Percentiles rank a stretch among this genome's conserved stretches.
These are phyloP conservation scores for Wickerhamomyces bisporus DNA, from an alignment of 805 yeast genomes.

Conservation along the genomic window DNA sequence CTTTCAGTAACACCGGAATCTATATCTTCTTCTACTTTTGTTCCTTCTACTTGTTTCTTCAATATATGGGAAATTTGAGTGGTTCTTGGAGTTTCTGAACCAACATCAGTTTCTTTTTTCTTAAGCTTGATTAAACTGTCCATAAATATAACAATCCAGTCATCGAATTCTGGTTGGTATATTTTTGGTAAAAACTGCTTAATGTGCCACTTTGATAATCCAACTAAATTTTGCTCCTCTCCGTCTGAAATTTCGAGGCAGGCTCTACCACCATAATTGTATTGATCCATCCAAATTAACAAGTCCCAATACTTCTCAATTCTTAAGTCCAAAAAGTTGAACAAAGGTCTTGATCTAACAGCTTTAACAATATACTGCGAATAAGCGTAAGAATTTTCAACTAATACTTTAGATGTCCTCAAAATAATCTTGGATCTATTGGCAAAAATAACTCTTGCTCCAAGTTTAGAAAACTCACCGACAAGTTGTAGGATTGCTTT, in stretches of 20 bases:
- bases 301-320: slow-evolving; percentile 85
- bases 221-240: slow-evolving; percentile 33
- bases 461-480: slow-evolving; percentile 72
- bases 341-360: slow-evolving; percentile 73
- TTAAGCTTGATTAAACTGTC: slow-evolving; percentile 62
- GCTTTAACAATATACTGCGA: slow-evolving; percentile 80
- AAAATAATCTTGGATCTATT: slow-evolving; percentile 69
- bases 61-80: slow-evolving; percentile 62
- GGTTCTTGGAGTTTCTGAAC: slow-evolving; percentile 50
- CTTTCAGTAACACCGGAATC: slow-evolving; percentile 45
- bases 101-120: slow-evolving; percentile 21
- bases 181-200: slow-evolving; percentile 67
- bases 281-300: slow-evolving; percentile 92
- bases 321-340: slow-evolving; percentile 71
- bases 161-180: slow-evolving; percentile 77
- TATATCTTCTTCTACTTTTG: slow-evolving; percentile 30
- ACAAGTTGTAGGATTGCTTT: slow-evolving; percentile 77
- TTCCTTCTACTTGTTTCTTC: slow-evolving; percentile 33
- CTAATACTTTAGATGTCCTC: slow-evolving; percentile 68
- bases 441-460: slow-evolving; percentile 77
- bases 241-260: slow-evolving; percentile 32
- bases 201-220: slow-evolving; percentile 73
- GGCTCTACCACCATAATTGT: slow-evolving; percentile 75
- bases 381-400: slow-evolving; percentile 86
- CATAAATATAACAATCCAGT: slow-evolving; percentile 75